Conservation (phyloP, 164 flowering plant genomes). For the Macadamia integrifolia region DNA sequence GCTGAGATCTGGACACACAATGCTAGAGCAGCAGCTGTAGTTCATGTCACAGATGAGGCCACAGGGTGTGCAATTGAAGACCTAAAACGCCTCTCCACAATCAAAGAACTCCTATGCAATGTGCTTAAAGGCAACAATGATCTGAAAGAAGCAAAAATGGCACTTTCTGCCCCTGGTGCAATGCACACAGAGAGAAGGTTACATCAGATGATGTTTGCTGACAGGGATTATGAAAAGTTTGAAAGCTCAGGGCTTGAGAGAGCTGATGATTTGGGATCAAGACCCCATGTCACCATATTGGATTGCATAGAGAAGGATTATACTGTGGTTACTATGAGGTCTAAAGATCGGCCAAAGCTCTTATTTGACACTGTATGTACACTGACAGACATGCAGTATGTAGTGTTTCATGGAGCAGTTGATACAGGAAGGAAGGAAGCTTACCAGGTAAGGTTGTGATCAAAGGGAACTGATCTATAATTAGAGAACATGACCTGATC, state of each 20-base stretch:
- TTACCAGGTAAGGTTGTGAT: conserved; percentile 31
- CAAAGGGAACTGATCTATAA: too few species aligned
- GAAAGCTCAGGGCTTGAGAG: conserved; percentile 12
- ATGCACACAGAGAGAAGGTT: conserved; percentile 36
- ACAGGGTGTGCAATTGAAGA: conserved; percentile 38
- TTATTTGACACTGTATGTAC: conserved; percentile 43
- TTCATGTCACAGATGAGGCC: conserved; percentile 34
- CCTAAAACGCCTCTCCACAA: conserved; percentile 24
- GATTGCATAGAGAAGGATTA: conserved; percentile 41
- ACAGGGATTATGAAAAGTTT: conserved; percentile 33
- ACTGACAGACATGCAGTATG: conserved; percentile 55
- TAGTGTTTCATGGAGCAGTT: conserved; percentile 47
- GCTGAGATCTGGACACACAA: conserved; percentile 68
- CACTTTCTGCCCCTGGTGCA: conserved; percentile 18
- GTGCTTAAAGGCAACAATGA: conserved; percentile 30
- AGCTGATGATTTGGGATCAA: conserved; percentile 6
- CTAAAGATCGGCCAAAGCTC: conserved; percentile 43
- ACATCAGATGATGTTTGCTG: conserved; percentile 56
- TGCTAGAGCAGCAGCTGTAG: conserved; percentile 41
- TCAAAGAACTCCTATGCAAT: conserved; percentile 32
- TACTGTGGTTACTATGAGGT: conserved; percentile 33
- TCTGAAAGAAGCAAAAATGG: conserved; percentile 17
- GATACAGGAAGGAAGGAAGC: conserved; percentile 34
- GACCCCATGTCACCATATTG: conserved; percentile 26
- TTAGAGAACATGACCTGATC: neutral